These are phyloP conservation scores for Cyberlindnera saturnus DNA, from an alignment of 805 yeast genomes.

Conservation along the genomic window DNA sequence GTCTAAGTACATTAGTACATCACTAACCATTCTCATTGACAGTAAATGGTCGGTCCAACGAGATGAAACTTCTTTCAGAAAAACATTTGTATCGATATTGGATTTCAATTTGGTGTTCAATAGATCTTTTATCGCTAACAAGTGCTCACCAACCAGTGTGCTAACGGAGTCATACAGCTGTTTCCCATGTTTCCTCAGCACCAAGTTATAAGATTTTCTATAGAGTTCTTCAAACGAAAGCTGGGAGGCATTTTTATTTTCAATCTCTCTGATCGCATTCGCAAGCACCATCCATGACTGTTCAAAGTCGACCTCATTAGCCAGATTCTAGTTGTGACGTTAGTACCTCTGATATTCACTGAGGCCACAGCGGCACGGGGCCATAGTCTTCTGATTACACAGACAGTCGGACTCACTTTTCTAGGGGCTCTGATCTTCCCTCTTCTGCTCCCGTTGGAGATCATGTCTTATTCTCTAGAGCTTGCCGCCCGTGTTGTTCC, in stretches of 20 bases:
- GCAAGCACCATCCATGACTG: constrained; percentile 61
- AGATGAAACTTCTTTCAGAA: constrained; percentile 30
- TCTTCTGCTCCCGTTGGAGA: constrained; percentile 34
- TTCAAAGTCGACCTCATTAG: constrained; percentile 47
- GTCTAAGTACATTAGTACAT: constrained; percentile 81
- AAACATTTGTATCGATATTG: constrained; percentile 19
- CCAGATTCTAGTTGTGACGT: constrained; percentile 20
- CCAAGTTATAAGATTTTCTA: constrained; percentile 71
- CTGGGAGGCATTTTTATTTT: constrained; percentile 61
- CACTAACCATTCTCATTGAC: constrained; percentile 73
- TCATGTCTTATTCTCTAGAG: constrained; percentile 3
- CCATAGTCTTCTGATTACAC: background rate
- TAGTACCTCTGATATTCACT: background rate
- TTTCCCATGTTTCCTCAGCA: constrained; percentile 62
- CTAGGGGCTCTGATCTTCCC: constrained; percentile 66
- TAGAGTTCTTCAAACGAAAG: constrained; percentile 81
- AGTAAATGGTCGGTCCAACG: constrained; percentile 68
- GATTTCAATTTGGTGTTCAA: constrained; percentile 12
- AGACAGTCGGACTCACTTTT: constrained; percentile 23
- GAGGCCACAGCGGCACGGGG: too few relatives aligned
- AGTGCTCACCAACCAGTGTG: constrained; percentile 39
- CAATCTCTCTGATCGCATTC: constrained; percentile 67
- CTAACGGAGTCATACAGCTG: constrained; percentile 58
- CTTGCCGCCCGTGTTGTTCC: background rate
- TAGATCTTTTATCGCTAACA: constrained; percentile 26